These are phyloP conservation scores for Trametes versicolor DNA, from an alignment of 1,284 basidiomycete genomes.

Conservation along the genomic window DNA sequence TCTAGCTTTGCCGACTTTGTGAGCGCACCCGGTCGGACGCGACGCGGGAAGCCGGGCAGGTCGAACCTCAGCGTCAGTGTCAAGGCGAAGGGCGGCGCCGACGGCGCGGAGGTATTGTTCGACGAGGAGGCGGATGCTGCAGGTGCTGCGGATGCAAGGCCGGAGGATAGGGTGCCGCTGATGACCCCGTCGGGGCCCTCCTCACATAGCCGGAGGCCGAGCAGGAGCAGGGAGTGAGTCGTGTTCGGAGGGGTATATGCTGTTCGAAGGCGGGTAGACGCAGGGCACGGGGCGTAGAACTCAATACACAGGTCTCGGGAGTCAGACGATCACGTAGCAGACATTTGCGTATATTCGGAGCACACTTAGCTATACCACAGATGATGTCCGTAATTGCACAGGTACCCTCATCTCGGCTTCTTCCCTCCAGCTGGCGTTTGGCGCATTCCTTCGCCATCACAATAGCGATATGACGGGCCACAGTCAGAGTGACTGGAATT, in stretches of 20 bases:
- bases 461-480: not conserved
- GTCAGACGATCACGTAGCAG: no score
- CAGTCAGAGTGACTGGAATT: not conserved
- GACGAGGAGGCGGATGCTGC: conserved; percentile 56
- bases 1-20: conserved; percentile 69
- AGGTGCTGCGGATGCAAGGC: conserved; percentile 32
- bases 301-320: not conserved
- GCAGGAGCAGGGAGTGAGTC: conserved; percentile 36
- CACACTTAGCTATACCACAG: conserved; percentile 12
- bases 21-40: conserved; percentile 53
- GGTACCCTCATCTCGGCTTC: conserved; percentile 6
- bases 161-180: conserved; percentile 34
- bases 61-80: conserved; percentile 40
- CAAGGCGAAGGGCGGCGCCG: conserved; percentile 35
- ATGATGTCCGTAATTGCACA: conserved; percentile 13
- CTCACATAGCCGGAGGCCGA: conserved; percentile 33
- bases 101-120: conserved; percentile 56
- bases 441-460: no score
- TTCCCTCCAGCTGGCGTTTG: not conserved
- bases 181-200: conserved; percentile 29
- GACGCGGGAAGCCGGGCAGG: conserved; percentile 41
- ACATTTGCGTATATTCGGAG: not conserved
- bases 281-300: no score
- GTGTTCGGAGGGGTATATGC: no score
- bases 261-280: no score